Conservation (phyloP, 768 basidiomycete genomes). For the Hortiboletus flavorubellus region DNA sequence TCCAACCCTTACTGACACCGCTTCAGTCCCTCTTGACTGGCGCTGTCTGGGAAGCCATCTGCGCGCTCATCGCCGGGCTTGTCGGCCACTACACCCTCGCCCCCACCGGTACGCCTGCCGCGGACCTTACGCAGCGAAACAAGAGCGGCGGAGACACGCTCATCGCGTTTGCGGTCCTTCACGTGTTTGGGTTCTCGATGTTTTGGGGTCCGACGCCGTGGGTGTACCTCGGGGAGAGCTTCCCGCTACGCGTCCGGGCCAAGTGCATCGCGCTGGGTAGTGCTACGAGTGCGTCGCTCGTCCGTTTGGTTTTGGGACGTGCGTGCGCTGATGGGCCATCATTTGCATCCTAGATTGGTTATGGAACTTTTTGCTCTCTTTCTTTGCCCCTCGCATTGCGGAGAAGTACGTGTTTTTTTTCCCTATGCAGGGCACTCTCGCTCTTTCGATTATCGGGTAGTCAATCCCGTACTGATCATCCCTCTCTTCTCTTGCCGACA, state of each 20-base stretch:
- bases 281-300: constrained; percentile 38
- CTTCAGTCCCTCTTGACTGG: constrained; percentile 31
- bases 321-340: background rate
- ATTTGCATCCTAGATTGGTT: constrained; percentile 44
- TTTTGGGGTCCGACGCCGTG: constrained; percentile 78
- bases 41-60: constrained; percentile 54
- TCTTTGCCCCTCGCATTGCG: constrained; percentile 69
- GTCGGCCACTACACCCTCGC: constrained; percentile 70
- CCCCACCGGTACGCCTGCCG: constrained; percentile 43
- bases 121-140: constrained; percentile 50
- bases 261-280: constrained; percentile 74
- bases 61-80: constrained; percentile 63
- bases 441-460: background rate
- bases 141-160: constrained; percentile 47
- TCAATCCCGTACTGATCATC: background rate
- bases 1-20: background rate
- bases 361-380: constrained; percentile 72
- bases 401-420: constrained; percentile 35
- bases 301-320: background rate
- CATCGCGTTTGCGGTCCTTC: constrained; percentile 73
- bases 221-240: constrained; percentile 79
- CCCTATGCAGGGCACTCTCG: no score
- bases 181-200: constrained; percentile 65
- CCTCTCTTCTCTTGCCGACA: constrained; percentile 8
- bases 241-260: constrained; percentile 74